Percentiles rank a stretch among this genome's conserved stretches.
Evolutionary conservation across 371 early-diverging fungal genomes (phyloP).

Genomic region (Mortierella sp.): DNA sequence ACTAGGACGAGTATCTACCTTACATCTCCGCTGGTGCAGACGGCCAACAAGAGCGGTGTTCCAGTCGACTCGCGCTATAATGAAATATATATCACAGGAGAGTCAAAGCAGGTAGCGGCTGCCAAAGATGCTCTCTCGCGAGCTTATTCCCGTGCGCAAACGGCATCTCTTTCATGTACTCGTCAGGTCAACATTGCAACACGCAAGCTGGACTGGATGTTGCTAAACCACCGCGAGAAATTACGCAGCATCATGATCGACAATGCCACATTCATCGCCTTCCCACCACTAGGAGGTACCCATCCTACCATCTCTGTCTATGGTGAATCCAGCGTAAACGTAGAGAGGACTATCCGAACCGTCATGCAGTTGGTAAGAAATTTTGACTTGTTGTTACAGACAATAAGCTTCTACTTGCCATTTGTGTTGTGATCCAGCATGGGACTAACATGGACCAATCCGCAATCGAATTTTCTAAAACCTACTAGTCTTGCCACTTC

Average conservation of each 20-base stretch:
- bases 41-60: constrained; percentile 41
- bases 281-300: constrained; percentile 75
- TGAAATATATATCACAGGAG: constrained; percentile 57
- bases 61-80: constrained; percentile 53
- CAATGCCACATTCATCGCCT: constrained; percentile 73
- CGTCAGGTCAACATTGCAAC: constrained; percentile 57
- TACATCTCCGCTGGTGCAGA: constrained; percentile 71
- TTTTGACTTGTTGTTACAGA: neutral
- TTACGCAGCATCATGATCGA: constrained; percentile 81
- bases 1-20: constrained; percentile 84
- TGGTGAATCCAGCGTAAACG: constrained; percentile 80
- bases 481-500: constrained; percentile 42
- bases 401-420: no score
- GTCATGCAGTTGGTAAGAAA: constrained; percentile 76
- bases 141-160: constrained; percentile 27
- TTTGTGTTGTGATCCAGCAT: neutral
- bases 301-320: constrained; percentile 65
- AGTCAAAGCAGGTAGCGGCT: constrained; percentile 37
- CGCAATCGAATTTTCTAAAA: neutral
- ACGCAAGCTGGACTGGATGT: constrained; percentile 85
- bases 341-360: constrained; percentile 78
- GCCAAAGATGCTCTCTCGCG: constrained; percentile 42
- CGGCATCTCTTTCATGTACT: constrained; percentile 28
- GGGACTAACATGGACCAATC: neutral
- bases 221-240: constrained; percentile 70